Evolutionary conservation across 192 early-diverging fungal species (phyloP).

Genomic region (Linnemannia schmuckeri): DNA sequence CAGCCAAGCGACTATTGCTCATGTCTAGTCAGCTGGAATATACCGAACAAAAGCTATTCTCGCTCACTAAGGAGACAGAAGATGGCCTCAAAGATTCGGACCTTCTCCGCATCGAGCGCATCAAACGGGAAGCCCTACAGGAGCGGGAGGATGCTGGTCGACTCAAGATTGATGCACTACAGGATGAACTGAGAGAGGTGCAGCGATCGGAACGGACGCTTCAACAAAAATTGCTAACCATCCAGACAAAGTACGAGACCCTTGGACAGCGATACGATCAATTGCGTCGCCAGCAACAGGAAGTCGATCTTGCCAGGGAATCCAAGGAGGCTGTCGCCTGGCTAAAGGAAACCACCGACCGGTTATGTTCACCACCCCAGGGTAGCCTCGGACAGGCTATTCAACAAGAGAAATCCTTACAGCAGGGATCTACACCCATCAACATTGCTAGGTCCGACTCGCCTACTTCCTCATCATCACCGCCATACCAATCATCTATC

Average conservation of each 20-base stretch:
- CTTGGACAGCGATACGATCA: conserved; percentile 40
- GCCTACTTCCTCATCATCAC: conserved; percentile 29
- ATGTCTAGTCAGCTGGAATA: conserved; percentile 48
- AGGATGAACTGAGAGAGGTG: conserved; percentile 47
- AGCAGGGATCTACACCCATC: conserved; percentile 22
- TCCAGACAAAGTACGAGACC: conserved; percentile 47
- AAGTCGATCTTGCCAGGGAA: conserved; percentile 44
- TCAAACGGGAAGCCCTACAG: conserved; percentile 52
- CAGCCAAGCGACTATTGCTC: conserved; percentile 40
- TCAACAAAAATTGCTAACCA: conserved; percentile 42
- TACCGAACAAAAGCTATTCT: conserved; percentile 42
- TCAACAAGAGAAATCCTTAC: conserved; percentile 38
- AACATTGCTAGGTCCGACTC: conserved; percentile 18
- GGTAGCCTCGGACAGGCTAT: conserved; percentile 50
- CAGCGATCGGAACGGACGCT: conserved; percentile 38
- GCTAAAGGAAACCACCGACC: conserved; percentile 50
- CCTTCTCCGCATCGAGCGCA: conserved; percentile 42
- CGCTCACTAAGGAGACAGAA: conserved; percentile 34
- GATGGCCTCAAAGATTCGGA: conserved; percentile 51
- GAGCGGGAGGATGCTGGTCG: conserved; percentile 50
- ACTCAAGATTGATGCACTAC: conserved; percentile 34
- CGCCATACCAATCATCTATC: conserved; percentile 29
- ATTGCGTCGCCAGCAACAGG: conserved; percentile 38
- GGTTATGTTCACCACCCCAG: conserved; percentile 44
- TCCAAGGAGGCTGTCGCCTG: conserved; percentile 48